These are phyloP conservation scores for Vigna trinervia DNA, from an alignment of 306 rosid genomes.

Conservation along the genomic window DNA sequence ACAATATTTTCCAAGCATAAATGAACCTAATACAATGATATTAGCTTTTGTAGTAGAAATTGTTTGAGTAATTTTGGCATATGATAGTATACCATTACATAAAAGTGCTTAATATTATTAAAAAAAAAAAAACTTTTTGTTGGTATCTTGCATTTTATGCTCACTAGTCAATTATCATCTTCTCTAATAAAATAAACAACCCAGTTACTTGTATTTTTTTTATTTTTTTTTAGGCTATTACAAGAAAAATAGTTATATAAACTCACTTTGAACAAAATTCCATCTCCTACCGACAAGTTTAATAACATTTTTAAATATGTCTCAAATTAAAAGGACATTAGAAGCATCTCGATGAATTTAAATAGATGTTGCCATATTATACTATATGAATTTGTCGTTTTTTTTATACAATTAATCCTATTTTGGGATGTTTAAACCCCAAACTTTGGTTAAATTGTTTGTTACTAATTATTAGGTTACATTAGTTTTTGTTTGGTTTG, in stretches of 20 bases:
- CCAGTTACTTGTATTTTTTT: too few relatives aligned
- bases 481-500: background rate
- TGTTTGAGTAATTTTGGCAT: too few relatives aligned
- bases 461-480: background rate
- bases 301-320: constrained; percentile 73
- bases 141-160: too few relatives aligned
- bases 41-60: too few relatives aligned
- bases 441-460: background rate
- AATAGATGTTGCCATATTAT: background rate
- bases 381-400: background rate
- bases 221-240: too few relatives aligned
- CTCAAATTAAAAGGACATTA: background rate
- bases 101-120: too few relatives aligned
- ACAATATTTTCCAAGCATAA: too few relatives aligned
- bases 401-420: background rate
- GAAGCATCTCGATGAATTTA: background rate
- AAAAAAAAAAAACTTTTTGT: too few relatives aligned
- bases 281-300: constrained; percentile 83
- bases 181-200: too few relatives aligned
- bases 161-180: too few relatives aligned
- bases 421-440: background rate
- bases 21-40: too few relatives aligned
- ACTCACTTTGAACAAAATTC: constrained; percentile 93
- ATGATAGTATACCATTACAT: too few relatives aligned
- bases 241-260: constrained; percentile 7